Percentiles rank a stretch among this genome's conserved stretches.
These are phyloP conservation scores for Acer campestre DNA, from an alignment of 345 rosid species.

Conservation along the genomic window DNA sequence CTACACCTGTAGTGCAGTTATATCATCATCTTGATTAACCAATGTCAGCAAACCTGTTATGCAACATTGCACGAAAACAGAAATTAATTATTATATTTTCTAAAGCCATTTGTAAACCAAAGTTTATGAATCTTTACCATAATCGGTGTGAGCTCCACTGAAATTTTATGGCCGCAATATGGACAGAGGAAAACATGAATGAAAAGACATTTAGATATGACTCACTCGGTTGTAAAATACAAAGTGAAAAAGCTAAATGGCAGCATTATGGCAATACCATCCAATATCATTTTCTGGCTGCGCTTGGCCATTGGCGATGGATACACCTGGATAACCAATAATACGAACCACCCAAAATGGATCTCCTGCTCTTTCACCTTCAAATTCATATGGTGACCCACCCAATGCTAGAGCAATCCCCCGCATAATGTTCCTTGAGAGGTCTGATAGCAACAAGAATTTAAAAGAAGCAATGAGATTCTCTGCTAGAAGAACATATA, in stretches of 20 bases:
- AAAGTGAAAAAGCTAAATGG: neutral
- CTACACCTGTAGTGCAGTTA: conserved; percentile 79
- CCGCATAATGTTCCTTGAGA: conserved; percentile 76
- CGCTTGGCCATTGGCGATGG: conserved; percentile 35
- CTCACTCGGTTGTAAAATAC: neutral
- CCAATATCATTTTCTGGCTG: conserved; percentile 59
- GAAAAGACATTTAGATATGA: neutral
- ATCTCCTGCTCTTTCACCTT: conserved; percentile 73
- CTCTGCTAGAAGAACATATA: neutral
- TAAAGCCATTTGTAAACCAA: neutral
- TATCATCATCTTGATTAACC: conserved; percentile 84
- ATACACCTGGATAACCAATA: conserved; percentile 72
- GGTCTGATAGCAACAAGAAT: conserved; percentile 40
- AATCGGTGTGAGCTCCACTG: conserved; percentile 91
- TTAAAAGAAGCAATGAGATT: conserved; percentile 5
- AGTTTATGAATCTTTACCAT: conserved; percentile 50
- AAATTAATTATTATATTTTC: conserved; percentile 1
- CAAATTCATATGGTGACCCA: conserved; percentile 69
- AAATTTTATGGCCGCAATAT: conserved; percentile 19
- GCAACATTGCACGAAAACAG: conserved; percentile 2
- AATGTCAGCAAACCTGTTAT: conserved; percentile 65
- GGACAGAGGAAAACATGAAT: conserved; percentile 4
- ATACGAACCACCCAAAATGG: conserved; percentile 89
- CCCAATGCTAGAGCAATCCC: conserved; percentile 76
- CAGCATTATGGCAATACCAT: conserved; percentile 55